These are phyloP conservation scores for Mucor ambiguus DNA, from an alignment of 371 early-diverging fungal genomes.

Conservation along the genomic window DNA sequence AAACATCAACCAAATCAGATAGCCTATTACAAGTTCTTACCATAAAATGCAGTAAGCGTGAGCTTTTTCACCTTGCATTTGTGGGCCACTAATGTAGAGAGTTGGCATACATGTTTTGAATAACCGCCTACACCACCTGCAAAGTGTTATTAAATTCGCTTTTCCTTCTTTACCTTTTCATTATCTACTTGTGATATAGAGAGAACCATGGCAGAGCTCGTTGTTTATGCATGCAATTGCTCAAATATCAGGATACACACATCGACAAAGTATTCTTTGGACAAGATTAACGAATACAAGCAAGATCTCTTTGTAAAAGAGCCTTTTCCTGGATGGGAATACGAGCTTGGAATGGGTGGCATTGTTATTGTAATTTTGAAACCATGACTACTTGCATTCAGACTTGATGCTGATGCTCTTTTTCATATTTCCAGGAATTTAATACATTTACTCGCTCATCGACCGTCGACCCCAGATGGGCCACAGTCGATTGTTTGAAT, in stretches of 20 bases:
- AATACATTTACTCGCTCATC: constrained; percentile 15
- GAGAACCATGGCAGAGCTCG: constrained; percentile 24
- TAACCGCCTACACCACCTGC: background rate
- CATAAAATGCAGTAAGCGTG: background rate
- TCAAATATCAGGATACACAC: constrained; percentile 44
- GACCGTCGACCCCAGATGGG: constrained; percentile 18
- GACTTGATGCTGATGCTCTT: background rate
- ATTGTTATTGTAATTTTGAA: constrained; percentile 34
- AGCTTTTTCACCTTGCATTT: background rate
- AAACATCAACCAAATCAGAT: no score
- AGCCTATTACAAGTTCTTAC: background rate
- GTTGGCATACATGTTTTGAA: background rate
- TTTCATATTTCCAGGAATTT: constrained; percentile 4
- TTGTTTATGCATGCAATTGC: constrained; percentile 46
- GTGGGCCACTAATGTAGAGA: background rate
- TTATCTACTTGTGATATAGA: background rate
- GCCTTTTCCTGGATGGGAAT: constrained; percentile 38
- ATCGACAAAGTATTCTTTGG: constrained; percentile 30
- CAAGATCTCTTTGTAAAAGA: constrained; percentile 15
- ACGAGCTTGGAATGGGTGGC: constrained; percentile 48
- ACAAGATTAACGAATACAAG: constrained; percentile 21
- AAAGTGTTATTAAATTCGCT: background rate
- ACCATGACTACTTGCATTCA: background rate
- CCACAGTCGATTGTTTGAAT: constrained; percentile 37
- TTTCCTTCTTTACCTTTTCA: background rate